Evolutionary conservation across 2,329 filamentous ascomycete genomes (phyloP), one percentile per base, ranked within the genome.

Genomic region (Cladosporium sp.): DNA sequence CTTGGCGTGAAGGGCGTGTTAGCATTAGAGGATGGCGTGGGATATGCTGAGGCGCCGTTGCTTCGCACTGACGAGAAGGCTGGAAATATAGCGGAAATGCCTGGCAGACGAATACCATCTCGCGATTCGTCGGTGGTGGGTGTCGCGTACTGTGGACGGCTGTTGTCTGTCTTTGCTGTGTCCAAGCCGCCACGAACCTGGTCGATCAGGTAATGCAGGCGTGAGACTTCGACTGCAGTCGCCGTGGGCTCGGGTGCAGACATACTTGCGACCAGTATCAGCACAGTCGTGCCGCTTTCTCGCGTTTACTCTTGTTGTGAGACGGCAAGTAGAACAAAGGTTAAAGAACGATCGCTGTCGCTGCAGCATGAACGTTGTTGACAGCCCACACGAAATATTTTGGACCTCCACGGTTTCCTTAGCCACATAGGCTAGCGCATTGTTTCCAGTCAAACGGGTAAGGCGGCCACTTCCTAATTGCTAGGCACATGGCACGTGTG

Each of bases 131-230:
- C 49, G 7, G 34, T 17, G 17, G 17, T 15, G 11, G 28, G 28
- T 36, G 45, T 34, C 11, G 45, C 42, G 20, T 45, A 28, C 22
- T 30, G 42, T 28, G 28, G 28, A 20, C 28, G 28, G 42, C 42
- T 25, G 22, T 34, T 11, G 30, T 34, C 30, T 34, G 30, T 34
- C 30, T 2, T 34, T 34, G 30, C 9, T 9, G 30, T 5, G 11
- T 34, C 30, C 30, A 34, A 34, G 28, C 42, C 20, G 19, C 42
- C 34, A 15, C 30, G 52, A 15, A 30, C 42, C 19, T 22, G 40
- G 20, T 47, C 40, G 30, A 56, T 56, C 30, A 56, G 30, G 30
- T 49, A 34, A 11, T 47, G 34, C 52, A 56, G 30, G 6, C 42
- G 40, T 25, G 42, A 38, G 11, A 39, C 52, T 20, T 56, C 52